Conservation (phyloP, 2,329 filamentous ascomycete genomes). For the Fusarium dlaminii region DNA sequence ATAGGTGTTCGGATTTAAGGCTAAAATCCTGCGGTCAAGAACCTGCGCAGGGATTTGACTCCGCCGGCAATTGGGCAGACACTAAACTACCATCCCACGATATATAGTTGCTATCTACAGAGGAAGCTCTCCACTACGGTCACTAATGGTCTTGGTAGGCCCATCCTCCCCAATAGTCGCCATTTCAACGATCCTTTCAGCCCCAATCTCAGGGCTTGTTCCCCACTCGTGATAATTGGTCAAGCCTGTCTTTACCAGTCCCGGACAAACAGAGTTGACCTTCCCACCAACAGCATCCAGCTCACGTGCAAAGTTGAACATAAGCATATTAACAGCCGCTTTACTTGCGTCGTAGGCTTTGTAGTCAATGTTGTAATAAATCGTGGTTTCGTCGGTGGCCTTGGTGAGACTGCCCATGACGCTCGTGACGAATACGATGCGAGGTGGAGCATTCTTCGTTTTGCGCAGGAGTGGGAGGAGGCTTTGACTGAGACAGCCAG, state of each 20-base stretch:
- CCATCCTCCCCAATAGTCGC: constrained; percentile 44
- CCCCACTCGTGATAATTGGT: constrained; percentile 23
- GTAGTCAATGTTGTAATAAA: constrained; percentile 42
- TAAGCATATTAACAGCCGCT: constrained; percentile 55
- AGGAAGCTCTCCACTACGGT: constrained; percentile 36
- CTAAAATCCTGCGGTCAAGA: background rate
- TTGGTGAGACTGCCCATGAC: constrained; percentile 47
- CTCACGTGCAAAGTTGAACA: constrained; percentile 45
- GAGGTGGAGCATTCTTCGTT: constrained; percentile 40
- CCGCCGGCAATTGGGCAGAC: background rate
- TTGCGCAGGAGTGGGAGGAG: constrained; percentile 45
- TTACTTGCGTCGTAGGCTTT: constrained; percentile 54
- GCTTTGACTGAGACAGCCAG: constrained; percentile 42
- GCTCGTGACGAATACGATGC: constrained; percentile 52
- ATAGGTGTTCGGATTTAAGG: constrained; percentile 14
- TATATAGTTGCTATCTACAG: constrained; percentile 4
- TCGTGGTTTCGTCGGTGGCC: constrained; percentile 41
- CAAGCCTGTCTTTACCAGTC: constrained; percentile 47
- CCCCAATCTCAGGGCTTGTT: constrained; percentile 41
- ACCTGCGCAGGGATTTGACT: no score
- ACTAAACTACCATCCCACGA: background rate
- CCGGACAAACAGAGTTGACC: constrained; percentile 51
- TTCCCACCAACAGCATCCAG: constrained; percentile 45
- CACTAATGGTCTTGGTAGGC: constrained; percentile 43
- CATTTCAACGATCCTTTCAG: constrained; percentile 44